Conservation (phyloP, 2,329 filamentous ascomycete genomes). For the Monosporascus ibericus region DNA sequence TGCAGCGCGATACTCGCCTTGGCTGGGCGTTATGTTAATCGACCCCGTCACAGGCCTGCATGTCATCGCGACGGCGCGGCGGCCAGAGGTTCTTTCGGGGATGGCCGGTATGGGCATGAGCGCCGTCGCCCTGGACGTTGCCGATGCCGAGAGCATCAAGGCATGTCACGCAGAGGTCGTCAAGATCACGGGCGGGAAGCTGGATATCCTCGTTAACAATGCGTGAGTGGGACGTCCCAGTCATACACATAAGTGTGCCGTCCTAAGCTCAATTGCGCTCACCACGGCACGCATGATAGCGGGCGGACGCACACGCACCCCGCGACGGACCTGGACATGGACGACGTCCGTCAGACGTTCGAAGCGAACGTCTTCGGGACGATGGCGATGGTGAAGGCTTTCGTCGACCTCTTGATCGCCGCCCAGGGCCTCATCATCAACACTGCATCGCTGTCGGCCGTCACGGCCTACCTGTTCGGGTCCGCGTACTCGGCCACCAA, state of each 20-base stretch:
- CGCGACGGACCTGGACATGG: conserved; percentile 41
- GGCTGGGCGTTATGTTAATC: not conserved
- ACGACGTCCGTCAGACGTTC: conserved; percentile 44
- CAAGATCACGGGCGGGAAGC: conserved; percentile 39
- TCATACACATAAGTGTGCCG: not conserved
- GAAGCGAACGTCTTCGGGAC: conserved; percentile 50
- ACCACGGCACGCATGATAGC: conserved; percentile 18
- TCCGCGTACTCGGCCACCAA: conserved; percentile 44
- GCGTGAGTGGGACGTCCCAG: conserved; percentile 30
- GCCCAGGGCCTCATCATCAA: conserved; percentile 45
- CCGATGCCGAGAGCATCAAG: conserved; percentile 39
- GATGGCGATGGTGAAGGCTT: conserved; percentile 45
- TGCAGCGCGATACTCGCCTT: not conserved
- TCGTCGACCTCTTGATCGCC: conserved; percentile 38
- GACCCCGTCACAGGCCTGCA: conserved; percentile 31
- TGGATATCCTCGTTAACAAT: conserved; percentile 52
- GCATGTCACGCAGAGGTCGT: conserved; percentile 36
- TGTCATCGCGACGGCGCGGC: conserved; percentile 49
- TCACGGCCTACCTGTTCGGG: conserved; percentile 43
- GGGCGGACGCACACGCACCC: conserved; percentile 42
- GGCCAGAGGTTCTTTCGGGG: conserved; percentile 35
- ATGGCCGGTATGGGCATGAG: conserved; percentile 39
- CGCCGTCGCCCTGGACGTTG: conserved; percentile 44
- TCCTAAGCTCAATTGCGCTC: not conserved
- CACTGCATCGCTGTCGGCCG: conserved; percentile 40